phyloP scores from a whole-genome alignment of 83 land plant species.

The Picea abies region DNA sequence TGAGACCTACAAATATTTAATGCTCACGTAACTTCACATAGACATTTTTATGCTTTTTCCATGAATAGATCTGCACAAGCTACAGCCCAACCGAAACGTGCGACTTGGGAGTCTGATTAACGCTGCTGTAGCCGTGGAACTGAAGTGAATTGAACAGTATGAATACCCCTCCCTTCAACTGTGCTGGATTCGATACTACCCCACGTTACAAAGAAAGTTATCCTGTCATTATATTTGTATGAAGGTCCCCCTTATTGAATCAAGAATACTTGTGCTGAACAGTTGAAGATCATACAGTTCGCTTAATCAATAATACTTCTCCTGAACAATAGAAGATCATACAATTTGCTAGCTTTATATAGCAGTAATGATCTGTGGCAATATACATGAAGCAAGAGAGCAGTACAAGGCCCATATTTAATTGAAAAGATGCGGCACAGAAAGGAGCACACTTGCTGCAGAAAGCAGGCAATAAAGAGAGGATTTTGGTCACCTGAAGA shows the following conservation, averaged over 20 bases:
- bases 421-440: background rate
- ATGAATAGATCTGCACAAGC: background rate
- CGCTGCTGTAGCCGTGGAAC: background rate
- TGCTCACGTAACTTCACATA: background rate
- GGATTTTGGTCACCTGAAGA: constrained; percentile 49
- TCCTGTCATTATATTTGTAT: background rate
- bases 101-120: background rate
- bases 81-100: background rate
- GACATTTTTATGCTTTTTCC: background rate
- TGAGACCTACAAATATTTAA: background rate
- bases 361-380: no score
- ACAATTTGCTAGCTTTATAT: no score
- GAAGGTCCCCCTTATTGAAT: background rate
- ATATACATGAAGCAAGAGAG: background rate
- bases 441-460: constrained; percentile 32
- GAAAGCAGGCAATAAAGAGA: constrained; percentile 34
- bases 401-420: background rate
- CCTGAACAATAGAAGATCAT: no score
- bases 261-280: background rate
- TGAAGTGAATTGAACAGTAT: background rate
- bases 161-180: background rate
- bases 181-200: background rate
- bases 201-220: background rate
- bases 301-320: background rate
- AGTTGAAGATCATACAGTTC: no score